Conservation (phyloP, 805 yeast genomes). For the Crinitomyces ghanaensis region DNA sequence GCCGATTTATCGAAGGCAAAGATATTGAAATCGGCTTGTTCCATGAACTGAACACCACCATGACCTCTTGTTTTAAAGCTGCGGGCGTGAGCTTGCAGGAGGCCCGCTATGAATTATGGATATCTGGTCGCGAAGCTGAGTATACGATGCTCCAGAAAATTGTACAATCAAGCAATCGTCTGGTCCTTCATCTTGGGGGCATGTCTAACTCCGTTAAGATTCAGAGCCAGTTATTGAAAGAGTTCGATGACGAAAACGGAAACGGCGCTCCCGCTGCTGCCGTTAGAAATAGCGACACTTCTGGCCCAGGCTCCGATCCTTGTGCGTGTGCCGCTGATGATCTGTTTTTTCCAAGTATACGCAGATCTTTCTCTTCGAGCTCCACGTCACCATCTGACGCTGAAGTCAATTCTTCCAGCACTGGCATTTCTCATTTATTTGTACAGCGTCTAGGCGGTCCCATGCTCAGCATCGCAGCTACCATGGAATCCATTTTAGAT, state of each 20-base stretch:
- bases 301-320: slow-evolving; percentile 1
- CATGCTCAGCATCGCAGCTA: too few species aligned
- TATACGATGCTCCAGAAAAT: slow-evolving; percentile 34
- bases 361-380: too few species aligned
- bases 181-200: slow-evolving; percentile 54
- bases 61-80: slow-evolving; percentile 31
- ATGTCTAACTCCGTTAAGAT: slow-evolving; percentile 57
- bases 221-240: slow-evolving; percentile 43
- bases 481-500: too few species aligned
- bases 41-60: slow-evolving; percentile 25
- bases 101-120: slow-evolving; percentile 46
- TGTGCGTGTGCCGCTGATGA: too few species aligned
- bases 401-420: too few species aligned
- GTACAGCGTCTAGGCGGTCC: too few species aligned
- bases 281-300: slow-evolving; percentile 1
- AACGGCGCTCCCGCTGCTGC: background rate
- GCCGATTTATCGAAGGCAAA: slow-evolving; percentile 40
- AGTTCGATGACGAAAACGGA: slow-evolving; percentile 4
- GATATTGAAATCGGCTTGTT: slow-evolving; percentile 26
- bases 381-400: too few species aligned
- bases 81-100: slow-evolving; percentile 41
- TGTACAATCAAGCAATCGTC: slow-evolving; percentile 39
- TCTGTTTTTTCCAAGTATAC: too few species aligned
- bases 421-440: too few species aligned
- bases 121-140: slow-evolving; percentile 46